phyloP scores from a whole-genome alignment of 257 asterid species.

The Solanum appendiculatum region DNA sequence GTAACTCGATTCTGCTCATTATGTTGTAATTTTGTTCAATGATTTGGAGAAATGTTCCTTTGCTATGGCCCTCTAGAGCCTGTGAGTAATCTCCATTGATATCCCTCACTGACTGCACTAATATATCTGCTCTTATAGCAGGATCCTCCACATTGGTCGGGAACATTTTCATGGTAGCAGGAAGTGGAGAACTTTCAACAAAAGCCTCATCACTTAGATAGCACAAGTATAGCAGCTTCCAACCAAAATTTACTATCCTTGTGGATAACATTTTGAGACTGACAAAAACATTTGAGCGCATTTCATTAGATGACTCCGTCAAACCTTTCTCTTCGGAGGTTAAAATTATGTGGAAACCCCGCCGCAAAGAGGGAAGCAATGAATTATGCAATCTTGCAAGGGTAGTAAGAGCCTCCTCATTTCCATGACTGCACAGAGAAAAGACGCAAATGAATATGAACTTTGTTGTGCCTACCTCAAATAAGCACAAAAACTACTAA shows the following conservation, averaged over 20 bases:
- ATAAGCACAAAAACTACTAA: neutral
- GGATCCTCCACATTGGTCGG: constrained; percentile 94
- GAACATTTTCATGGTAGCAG: constrained; percentile 68
- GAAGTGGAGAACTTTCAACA: constrained; percentile 35
- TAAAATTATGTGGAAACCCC: constrained; percentile 43
- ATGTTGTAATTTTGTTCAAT: constrained; percentile 63
- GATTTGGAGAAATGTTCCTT: constrained; percentile 62
- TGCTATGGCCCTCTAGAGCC: constrained; percentile 19
- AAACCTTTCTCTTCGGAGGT: constrained; percentile 23
- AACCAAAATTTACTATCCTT: constrained; percentile 61
- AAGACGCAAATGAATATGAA: neutral
- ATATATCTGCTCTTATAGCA: constrained; percentile 68
- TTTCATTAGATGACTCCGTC: constrained; percentile 34
- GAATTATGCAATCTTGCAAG: constrained; percentile 75
- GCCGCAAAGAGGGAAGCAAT: constrained; percentile 65
- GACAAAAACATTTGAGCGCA: constrained; percentile 38
- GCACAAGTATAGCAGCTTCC: constrained; percentile 66
- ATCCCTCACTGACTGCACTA: constrained; percentile 63
- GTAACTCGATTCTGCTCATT: constrained; percentile 50
- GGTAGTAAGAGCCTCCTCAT: constrained; percentile 63
- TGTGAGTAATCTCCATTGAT: constrained; percentile 30
- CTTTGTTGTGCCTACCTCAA: neutral
- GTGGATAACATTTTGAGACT: constrained; percentile 61
- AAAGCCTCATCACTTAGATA: constrained; percentile 82
- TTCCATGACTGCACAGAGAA: constrained; percentile 58